Evolutionary conservation across 139 green algal genomes (phyloP).

Genomic region (Chlamydomonas sp.): DNA sequence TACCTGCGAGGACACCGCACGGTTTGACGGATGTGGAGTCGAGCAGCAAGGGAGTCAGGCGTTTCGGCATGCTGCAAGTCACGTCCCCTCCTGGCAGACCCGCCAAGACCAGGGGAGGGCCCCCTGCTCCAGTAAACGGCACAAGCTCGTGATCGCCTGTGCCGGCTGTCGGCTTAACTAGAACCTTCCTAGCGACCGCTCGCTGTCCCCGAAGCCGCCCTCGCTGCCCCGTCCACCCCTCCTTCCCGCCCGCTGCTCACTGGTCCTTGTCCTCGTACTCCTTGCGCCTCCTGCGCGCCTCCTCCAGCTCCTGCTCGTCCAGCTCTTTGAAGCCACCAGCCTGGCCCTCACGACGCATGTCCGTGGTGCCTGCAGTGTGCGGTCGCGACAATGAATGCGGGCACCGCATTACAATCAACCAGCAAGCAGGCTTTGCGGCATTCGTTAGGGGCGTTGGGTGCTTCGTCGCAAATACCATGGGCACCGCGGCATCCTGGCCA

Average conservation of each 20-base stretch:
- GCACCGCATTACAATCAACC: neutral
- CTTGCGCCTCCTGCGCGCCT: conserved; percentile 64
- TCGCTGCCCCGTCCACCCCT: neutral
- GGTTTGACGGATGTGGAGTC: no score
- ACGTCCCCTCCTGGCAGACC: neutral
- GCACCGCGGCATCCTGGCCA: no score
- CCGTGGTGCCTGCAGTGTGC: conserved; percentile 3
- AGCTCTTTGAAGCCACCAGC: conserved; percentile 81
- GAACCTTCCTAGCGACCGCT: neutral
- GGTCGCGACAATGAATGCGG: neutral
- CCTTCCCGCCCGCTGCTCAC: conserved; percentile 34
- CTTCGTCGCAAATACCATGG: no score
- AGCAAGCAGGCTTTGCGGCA: no score
- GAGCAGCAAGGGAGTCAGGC: neutral
- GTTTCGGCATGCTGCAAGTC: neutral
- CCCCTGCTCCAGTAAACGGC: neutral
- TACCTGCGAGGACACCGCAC: conserved; percentile 57
- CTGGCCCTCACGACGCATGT: conserved; percentile 45
- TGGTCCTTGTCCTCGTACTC: conserved; percentile 63
- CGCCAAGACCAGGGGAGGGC: no score
- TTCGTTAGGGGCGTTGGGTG: no score
- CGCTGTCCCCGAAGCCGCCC: neutral
- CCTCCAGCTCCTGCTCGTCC: conserved; percentile 78
- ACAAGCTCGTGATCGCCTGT: neutral
- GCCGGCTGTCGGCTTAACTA: neutral